Evolutionary conservation across 2,329 filamentous ascomycete species (phyloP).

Genomic region (Fusarium acutatum): DNA sequence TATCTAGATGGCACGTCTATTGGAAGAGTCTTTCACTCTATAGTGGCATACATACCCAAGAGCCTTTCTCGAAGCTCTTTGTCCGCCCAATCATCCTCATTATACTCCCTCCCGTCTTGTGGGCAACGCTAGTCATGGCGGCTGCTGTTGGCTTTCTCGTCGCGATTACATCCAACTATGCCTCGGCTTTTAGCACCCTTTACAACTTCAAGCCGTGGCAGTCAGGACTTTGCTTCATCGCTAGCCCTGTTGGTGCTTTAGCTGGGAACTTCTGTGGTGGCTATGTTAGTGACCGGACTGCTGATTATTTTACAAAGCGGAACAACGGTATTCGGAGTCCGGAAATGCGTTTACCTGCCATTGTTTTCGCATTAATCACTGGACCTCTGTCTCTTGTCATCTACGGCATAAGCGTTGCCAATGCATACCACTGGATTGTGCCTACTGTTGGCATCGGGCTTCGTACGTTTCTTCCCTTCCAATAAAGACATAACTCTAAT

Average conservation of each 20-base stretch:
- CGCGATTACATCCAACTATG: constrained; percentile 63
- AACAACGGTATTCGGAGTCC: constrained; percentile 66
- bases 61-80: constrained; percentile 57
- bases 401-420: constrained; percentile 57
- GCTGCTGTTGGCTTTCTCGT: constrained; percentile 65
- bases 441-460: constrained; percentile 63
- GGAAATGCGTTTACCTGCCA: constrained; percentile 66
- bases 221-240: constrained; percentile 61
- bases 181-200: constrained; percentile 51
- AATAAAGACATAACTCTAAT: not conserved
- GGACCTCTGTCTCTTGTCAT: constrained; percentile 56
- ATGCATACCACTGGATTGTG: constrained; percentile 61
- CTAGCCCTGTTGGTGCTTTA: constrained; percentile 53
- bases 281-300: constrained; percentile 55
- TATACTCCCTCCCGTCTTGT: constrained; percentile 61
- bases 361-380: constrained; percentile 60
- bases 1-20: not conserved
- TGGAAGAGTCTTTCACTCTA: constrained; percentile 50
- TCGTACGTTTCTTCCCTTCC: not conserved
- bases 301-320: constrained; percentile 57
- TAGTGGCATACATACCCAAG: constrained; percentile 52
- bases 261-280: constrained; percentile 61
- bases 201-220: constrained; percentile 57
- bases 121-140: constrained; percentile 63
- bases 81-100: constrained; percentile 60